Conservation (phyloP, 2,329 filamentous ascomycete genomes). For the Hymenoscyphus linearis region DNA sequence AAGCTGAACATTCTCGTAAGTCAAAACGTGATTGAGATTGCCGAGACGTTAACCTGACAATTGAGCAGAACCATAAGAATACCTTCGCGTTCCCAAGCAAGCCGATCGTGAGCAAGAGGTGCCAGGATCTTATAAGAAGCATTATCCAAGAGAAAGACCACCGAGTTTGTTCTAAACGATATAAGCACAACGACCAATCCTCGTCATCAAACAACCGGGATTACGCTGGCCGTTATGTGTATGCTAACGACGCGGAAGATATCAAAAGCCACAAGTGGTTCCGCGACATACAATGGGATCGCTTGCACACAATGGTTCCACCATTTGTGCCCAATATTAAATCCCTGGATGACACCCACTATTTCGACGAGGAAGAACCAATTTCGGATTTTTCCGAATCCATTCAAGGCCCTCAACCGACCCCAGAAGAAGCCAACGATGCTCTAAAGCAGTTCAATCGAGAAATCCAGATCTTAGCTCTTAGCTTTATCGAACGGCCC, state of each 20-base stretch:
- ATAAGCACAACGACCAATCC: conserved; percentile 59
- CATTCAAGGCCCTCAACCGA: conserved; percentile 11
- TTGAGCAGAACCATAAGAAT: conserved; percentile 58
- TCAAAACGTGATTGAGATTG: conserved; percentile 8
- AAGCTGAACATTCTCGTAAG: conserved; percentile 78
- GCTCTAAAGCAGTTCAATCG: conserved; percentile 31
- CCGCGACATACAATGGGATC: conserved; percentile 70
- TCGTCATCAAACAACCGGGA: conserved; percentile 27
- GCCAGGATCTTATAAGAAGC: conserved; percentile 69
- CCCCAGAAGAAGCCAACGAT: conserved; percentile 26
- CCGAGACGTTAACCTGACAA: conserved; percentile 14
- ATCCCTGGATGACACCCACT: conserved; percentile 69
- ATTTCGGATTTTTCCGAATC: conserved; percentile 59
- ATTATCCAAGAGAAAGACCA: conserved; percentile 69
- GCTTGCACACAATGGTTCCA: conserved; percentile 63
- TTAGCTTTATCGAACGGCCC: conserved; percentile 28
- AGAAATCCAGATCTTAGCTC: conserved; percentile 32
- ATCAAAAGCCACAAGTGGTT: conserved; percentile 91
- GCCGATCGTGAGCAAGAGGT: conserved; percentile 61
- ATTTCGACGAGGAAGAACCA: conserved; percentile 79
- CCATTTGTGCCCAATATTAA: conserved; percentile 75
- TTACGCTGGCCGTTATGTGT: conserved; percentile 60
- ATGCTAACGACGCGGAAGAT: conserved; percentile 77
- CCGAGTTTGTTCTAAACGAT: conserved; percentile 71
- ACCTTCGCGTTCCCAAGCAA: conserved; percentile 67